These are phyloP conservation scores for Mixia osmundae DNA, from an alignment of 1,284 basidiomycete species.

Conservation along the genomic window DNA sequence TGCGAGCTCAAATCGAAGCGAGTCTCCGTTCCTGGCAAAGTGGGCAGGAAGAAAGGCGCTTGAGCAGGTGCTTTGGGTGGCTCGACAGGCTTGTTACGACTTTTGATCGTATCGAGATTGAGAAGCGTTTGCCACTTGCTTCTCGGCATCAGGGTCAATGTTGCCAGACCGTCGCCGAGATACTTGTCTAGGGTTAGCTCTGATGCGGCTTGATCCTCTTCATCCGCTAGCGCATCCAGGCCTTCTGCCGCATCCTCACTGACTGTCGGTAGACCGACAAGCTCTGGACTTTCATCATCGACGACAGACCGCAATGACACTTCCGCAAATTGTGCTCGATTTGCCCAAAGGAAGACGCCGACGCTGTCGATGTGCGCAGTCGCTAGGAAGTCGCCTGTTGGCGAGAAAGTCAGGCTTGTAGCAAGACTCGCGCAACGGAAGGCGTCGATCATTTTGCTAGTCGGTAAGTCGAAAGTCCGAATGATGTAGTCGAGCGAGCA, in stretches of 20 bases:
- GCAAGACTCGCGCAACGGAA: conserved; percentile 78
- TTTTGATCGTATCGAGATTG: conserved; percentile 83
- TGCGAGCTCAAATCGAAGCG: conserved; percentile 35
- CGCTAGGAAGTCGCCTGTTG: conserved; percentile 84
- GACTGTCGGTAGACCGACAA: conserved; percentile 21
- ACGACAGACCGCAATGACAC: conserved; percentile 55
- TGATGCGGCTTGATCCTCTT: conserved; percentile 36
- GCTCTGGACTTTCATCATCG: conserved; percentile 40
- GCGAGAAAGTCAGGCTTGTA: conserved; percentile 75
- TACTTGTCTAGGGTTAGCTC: no score
- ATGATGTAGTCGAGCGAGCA: conserved; percentile 77
- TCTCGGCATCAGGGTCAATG: conserved; percentile 72
- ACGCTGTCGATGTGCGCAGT: conserved; percentile 84
- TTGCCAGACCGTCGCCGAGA: conserved; percentile 65
- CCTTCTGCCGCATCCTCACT: no score
- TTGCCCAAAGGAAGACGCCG: conserved; percentile 89
- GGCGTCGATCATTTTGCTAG: conserved; percentile 70
- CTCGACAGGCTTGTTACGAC: conserved; percentile 90
- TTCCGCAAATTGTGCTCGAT: conserved; percentile 77
- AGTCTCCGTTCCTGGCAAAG: conserved; percentile 55
- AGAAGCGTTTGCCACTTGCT: conserved; percentile 88
- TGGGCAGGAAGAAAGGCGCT: conserved; percentile 92
- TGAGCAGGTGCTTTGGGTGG: conserved; percentile 81
- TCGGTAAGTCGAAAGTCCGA: conserved; percentile 88
- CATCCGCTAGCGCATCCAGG: conserved; percentile 1